phyloP scores from a whole-genome alignment of 2,329 filamentous ascomycete species.

The Dothistroma septosporum region DNA sequence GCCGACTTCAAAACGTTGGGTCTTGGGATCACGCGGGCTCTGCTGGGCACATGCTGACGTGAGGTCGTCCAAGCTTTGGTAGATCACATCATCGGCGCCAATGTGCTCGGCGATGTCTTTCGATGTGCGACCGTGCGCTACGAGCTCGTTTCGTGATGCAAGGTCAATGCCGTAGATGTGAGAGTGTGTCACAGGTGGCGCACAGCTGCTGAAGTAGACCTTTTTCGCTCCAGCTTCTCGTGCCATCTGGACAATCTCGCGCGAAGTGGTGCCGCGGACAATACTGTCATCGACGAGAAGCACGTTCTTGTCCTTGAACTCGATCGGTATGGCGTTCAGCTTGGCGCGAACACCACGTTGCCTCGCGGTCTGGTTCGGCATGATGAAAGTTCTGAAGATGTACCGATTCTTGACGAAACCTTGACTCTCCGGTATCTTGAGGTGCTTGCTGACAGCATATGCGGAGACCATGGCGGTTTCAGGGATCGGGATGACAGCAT shows the following conservation, averaged over 20 bases:
- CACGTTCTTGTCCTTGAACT: conserved; percentile 77
- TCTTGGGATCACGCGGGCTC: conserved; percentile 54
- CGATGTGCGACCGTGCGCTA: conserved; percentile 63
- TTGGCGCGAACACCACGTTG: conserved; percentile 87
- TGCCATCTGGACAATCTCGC: conserved; percentile 79
- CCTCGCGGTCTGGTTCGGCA: conserved; percentile 74
- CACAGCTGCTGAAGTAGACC: conserved; percentile 78
- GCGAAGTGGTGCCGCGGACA: conserved; percentile 77
- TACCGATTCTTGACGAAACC: conserved; percentile 89
- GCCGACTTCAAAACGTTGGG: conserved; percentile 75
- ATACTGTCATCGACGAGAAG: conserved; percentile 86
- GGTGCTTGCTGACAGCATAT: conserved; percentile 66
- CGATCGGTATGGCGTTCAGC: conserved; percentile 77
- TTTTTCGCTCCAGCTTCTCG: conserved; percentile 76
- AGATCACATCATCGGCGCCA: conserved; percentile 72
- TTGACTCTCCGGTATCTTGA: conserved; percentile 73
- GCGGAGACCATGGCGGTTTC: conserved; percentile 82
- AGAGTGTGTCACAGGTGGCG: conserved; percentile 74
- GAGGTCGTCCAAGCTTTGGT: conserved; percentile 73
- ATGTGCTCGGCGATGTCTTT: conserved; percentile 63
- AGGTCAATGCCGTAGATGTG: conserved; percentile 84
- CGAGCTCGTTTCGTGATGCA: conserved; percentile 65
- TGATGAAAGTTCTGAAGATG: conserved; percentile 82
- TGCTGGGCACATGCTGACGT: conserved; percentile 72
- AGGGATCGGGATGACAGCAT: conserved; percentile 78